Evolutionary conservation across 176 grass and related monocot genomes (phyloP).

Genomic region (Phoenix roebelenii): DNA sequence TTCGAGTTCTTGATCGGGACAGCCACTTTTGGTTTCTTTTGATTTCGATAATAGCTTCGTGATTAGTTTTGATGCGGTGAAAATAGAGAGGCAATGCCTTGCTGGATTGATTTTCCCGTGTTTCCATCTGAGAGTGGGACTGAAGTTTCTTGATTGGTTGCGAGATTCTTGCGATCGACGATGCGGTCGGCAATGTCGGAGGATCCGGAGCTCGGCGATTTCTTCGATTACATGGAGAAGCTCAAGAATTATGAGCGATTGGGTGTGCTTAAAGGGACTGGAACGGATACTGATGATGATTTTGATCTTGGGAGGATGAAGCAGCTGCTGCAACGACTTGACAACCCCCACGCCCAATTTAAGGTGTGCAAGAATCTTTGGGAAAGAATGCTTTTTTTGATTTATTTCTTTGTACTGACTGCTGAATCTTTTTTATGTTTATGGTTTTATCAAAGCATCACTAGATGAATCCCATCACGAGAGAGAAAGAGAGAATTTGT

Average conservation of each 20-base stretch:
- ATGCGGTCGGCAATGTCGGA: conserved; percentile 11
- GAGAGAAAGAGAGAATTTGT: too few species aligned
- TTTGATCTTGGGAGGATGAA: conserved; percentile 86
- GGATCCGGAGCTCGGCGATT: conserved; percentile 31
- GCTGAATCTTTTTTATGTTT: background rate
- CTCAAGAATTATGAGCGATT: conserved; percentile 70
- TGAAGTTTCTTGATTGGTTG: too few species aligned
- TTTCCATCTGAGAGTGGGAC: too few species aligned
- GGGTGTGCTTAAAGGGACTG: conserved; percentile 60
- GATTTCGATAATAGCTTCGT: too few species aligned
- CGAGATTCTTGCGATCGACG: background rate
- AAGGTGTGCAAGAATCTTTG: conserved; percentile 30
- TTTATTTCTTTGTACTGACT: background rate
- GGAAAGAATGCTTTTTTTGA: background rate
- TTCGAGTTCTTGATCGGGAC: too few species aligned
- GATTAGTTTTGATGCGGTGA: too few species aligned
- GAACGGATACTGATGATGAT: conserved; percentile 61
- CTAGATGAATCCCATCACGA: too few species aligned
- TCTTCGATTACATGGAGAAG: conserved; percentile 66
- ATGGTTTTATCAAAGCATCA: background rate
- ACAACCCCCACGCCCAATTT: conserved; percentile 57
- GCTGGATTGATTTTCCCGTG: too few species aligned
- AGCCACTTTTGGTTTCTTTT: too few species aligned
- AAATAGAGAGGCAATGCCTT: too few species aligned
- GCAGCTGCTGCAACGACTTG: conserved; percentile 48